Conservation (phyloP, 768 basidiomycete genomes). For the Kwoniella dendrophila region DNA sequence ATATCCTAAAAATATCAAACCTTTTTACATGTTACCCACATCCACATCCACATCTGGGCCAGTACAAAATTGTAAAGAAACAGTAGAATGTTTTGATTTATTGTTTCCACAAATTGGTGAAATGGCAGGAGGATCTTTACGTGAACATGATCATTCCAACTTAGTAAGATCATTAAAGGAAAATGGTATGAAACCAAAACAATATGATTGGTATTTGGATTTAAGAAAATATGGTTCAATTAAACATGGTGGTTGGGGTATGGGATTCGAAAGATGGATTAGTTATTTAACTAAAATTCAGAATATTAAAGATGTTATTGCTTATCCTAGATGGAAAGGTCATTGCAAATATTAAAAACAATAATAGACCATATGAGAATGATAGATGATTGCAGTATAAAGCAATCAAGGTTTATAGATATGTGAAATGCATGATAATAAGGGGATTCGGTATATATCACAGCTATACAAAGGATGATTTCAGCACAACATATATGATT, state of each 20-base stretch:
- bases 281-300: constrained; percentile 83
- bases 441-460: no score
- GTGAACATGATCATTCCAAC: constrained; percentile 58
- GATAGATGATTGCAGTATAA: no score
- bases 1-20: constrained; percentile 80
- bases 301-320: constrained; percentile 89
- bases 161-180: constrained; percentile 60
- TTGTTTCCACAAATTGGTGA: constrained; percentile 87
- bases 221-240: constrained; percentile 80
- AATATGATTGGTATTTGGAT: constrained; percentile 70
- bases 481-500: neutral
- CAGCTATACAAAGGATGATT: no score
- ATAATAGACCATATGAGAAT: neutral
- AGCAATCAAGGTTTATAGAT: no score
- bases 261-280: constrained; percentile 91
- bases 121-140: constrained; percentile 84
- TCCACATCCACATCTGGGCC: neutral
- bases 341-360: constrained; percentile 48
- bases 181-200: constrained; percentile 59
- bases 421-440: no score
- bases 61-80: constrained; percentile 58
- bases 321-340: constrained; percentile 79
- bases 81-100: constrained; percentile 94
- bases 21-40: constrained; percentile 82
- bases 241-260: constrained; percentile 91